Evolutionary conservation across 2,329 filamentous ascomycete species (phyloP), one percentile per base, ranked within the genome.

Genomic region (Botrytis squamosa): DNA sequence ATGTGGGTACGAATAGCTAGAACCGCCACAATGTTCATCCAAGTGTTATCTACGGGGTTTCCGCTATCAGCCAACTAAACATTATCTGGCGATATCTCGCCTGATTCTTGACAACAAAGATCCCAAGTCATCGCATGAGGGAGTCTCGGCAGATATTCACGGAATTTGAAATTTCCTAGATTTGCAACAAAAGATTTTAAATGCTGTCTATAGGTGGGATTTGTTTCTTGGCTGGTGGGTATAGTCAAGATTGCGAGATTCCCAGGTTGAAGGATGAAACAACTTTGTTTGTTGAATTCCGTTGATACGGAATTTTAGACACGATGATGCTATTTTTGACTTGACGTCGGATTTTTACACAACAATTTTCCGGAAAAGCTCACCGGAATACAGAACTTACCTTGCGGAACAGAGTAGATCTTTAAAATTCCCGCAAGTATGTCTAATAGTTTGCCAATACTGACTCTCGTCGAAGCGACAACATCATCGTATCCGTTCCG

Each of bases 131-230:
- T 40, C 36, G 8, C 10, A 7, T 14, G 18, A 22, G 25, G 18
- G 6, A 7, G 4, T 33, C 29, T 69, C 49, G 66, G 66, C 66
- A 57, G 66, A 57, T 69, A 6, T 42, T 33, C 52, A 59, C 66
- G 49, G 49, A 69, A 57, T 69, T 42, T 14, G 62, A 25, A 42
- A 57, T 42, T 42, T 52, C 29, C 49, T 68, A 68, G 66, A 57
- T 29, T 6, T 57, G 66, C 66, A 69, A 69, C 66, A 69, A 57
- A 69, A 57, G 0, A 6, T 33, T 12, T 33, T 25, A 8, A 20
- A 1, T 10, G 6, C 1, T 69, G 5, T 52, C 29, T 16, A 57
- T 69, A 69, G 66, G 66, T 57, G 49, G 49, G 66, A 57, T 57
- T 69, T 69, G n/a, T 57, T 65, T 33, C 22, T 40, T 69, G n/a